These are phyloP conservation scores for Astrothelium macrocarpum DNA, from an alignment of 495 filamentous ascomycete genomes.

Conservation along the genomic window DNA sequence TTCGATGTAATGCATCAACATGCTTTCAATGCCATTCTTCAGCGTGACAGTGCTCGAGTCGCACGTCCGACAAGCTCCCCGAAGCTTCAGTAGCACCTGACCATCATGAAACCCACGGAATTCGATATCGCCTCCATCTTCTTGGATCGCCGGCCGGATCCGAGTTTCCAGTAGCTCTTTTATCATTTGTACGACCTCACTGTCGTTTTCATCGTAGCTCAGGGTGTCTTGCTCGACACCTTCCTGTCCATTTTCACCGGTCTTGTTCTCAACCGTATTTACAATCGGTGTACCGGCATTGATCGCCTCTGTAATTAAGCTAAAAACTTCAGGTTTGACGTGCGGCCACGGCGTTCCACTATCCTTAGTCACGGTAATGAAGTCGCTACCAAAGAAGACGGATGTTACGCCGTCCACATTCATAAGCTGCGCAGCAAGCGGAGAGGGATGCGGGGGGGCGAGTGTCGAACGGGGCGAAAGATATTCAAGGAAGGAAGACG, in stretches of 20 bases:
- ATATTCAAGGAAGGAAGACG: constrained; percentile 80
- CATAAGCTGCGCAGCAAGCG: constrained; percentile 78
- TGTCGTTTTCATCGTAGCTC: constrained; percentile 70
- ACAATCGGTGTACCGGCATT: constrained; percentile 76
- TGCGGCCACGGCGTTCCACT: constrained; percentile 84
- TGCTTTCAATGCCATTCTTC: constrained; percentile 93
- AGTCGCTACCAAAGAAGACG: constrained; percentile 92
- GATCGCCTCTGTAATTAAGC: constrained; percentile 83
- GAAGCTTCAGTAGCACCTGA: constrained; percentile 72
- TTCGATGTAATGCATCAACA: constrained; percentile 93
- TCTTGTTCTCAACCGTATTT: constrained; percentile 53
- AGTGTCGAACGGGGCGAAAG: constrained; percentile 78
- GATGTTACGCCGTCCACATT: constrained; percentile 83
- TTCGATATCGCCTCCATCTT: constrained; percentile 96
- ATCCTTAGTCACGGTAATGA: constrained; percentile 91
- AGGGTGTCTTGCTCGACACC: constrained; percentile 56
- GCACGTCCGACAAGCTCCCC: constrained; percentile 89
- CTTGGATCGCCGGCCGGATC: constrained; percentile 89
- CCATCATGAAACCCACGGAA: constrained; percentile 82
- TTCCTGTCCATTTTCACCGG: constrained; percentile 46
- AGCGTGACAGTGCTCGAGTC: constrained; percentile 92
- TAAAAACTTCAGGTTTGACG: constrained; percentile 90
- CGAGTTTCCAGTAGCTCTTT: constrained; percentile 96
- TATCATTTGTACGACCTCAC: constrained; percentile 93
- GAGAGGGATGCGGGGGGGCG: constrained; percentile 84